A percentile compares a stretch with the other conserved stretches of the same genome.
Conservation (phyloP, 2,329 filamentous ascomycete species). For the Penicillium sclerotiorum region DNA sequence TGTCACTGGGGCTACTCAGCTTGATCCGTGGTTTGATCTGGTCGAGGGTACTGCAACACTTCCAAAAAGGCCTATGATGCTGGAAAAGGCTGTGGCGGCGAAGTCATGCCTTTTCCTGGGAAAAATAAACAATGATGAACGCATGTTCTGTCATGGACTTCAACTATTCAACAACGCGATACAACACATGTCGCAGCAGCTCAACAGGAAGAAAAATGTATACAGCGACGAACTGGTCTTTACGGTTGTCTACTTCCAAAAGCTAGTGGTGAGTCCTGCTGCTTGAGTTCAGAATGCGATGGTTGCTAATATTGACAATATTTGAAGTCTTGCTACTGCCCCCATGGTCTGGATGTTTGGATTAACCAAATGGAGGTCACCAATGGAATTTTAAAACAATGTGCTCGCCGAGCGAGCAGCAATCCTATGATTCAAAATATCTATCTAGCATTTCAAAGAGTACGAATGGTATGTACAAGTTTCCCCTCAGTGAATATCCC, state of each 20-base stretch:
- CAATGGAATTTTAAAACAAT: slow-evolving; percentile 7
- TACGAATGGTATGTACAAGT: slow-evolving; percentile 5
- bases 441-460: slow-evolving; percentile 3
- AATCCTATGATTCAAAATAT: slow-evolving; percentile 1
- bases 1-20: not conserved
- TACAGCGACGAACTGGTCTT: slow-evolving; percentile 12
- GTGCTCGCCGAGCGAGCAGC: not conserved
- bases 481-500: not conserved
- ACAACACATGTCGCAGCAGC: slow-evolving; percentile 6
- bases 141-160: slow-evolving; percentile 7
- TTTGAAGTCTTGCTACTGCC: slow-evolving; percentile 7
- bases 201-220: slow-evolving; percentile 3
- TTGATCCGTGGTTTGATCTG: slow-evolving; percentile 10
- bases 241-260: slow-evolving; percentile 7
- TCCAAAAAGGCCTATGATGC: slow-evolving; percentile 6
- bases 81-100: slow-evolving; percentile 10
- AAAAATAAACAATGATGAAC: slow-evolving; percentile 1
- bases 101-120: slow-evolving; percentile 6
- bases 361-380: slow-evolving; percentile 4
- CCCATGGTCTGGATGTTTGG: slow-evolving; percentile 4
- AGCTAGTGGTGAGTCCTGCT: slow-evolving; percentile 3
- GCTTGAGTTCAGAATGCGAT: not conserved
- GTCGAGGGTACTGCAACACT: not conserved
- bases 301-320: not conserved
- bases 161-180: slow-evolving; percentile 14